These are phyloP conservation scores for Vickermania ingenoplastis DNA, from an alignment of 208 protist genomes.

Conservation along the genomic window DNA sequence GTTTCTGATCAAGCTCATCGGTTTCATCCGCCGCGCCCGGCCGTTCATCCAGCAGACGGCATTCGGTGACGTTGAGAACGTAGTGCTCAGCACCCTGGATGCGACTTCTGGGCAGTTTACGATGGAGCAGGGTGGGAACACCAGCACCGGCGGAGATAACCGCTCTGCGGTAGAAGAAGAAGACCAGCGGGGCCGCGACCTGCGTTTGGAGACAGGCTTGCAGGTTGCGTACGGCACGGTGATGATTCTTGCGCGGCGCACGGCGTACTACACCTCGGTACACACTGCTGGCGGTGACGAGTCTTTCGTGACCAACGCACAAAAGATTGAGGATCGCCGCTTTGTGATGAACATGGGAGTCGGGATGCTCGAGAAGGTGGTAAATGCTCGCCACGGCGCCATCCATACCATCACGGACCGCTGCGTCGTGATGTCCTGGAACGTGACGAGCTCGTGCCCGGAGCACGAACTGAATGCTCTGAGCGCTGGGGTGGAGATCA, in stretches of 20 bases:
- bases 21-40: background rate
- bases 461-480: background rate
- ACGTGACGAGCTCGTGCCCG: slow-evolving; percentile 6
- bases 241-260: slow-evolving; percentile 4
- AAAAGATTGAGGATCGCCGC: background rate
- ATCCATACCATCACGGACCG: slow-evolving; percentile 5
- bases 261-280: no score
- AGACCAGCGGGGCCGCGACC: background rate
- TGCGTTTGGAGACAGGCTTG: slow-evolving; percentile 4
- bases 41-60: slow-evolving; percentile 4
- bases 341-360: background rate
- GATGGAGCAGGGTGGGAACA: background rate
- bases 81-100: slow-evolving; percentile 3
- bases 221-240: slow-evolving; percentile 5
- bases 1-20: background rate
- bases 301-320: no score
- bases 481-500: background rate
- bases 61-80: slow-evolving; percentile 15
- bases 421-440: slow-evolving; percentile 2
- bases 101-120: no score
- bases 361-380: background rate
- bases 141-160: no score
- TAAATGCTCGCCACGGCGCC: background rate
- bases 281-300: no score
- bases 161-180: no score